Evolutionary conservation across 306 rosid genomes (phyloP).

Genomic region (Trifolium fragiferum): DNA sequence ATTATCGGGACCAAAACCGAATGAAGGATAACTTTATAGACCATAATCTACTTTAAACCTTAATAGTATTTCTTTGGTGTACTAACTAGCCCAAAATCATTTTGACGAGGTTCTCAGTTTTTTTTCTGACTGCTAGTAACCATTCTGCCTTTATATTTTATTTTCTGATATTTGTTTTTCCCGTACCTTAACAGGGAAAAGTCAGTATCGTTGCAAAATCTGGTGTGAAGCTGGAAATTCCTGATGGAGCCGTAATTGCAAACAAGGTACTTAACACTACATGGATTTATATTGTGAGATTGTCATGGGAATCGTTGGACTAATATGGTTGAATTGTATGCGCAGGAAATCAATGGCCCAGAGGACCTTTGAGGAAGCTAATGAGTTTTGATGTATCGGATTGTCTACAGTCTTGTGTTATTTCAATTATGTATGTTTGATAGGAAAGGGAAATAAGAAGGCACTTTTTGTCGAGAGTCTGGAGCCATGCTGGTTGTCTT

Average conservation of each 20-base stretch:
- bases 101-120: not conserved
- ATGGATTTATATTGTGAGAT: conserved; percentile 11
- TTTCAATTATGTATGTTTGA: conserved; percentile 32
- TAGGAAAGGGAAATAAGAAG: conserved; percentile 37
- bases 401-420: conserved; percentile 4
- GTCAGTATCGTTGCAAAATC: conserved; percentile 65
- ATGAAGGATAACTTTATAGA: not conserved
- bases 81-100: conserved; percentile 6
- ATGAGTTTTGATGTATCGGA: conserved; percentile 21
- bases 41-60: not conserved
- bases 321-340: conserved; percentile 22
- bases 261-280: conserved; percentile 63
- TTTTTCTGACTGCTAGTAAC: not conserved
- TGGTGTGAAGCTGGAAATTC: conserved; percentile 71
- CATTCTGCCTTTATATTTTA: not conserved
- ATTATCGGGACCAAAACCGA: not conserved
- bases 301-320: conserved; percentile 13
- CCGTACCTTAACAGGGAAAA: conserved; percentile 65
- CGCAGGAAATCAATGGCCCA: conserved; percentile 74
- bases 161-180: conserved; percentile 23
- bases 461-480: conserved; percentile 40
- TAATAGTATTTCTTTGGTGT: not conserved
- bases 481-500: conserved; percentile 32
- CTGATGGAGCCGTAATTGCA: conserved; percentile 63
- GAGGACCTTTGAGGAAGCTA: conserved; percentile 65